Conservation (phyloP, 768 basidiomycete genomes). For the Postia placenta region DNA sequence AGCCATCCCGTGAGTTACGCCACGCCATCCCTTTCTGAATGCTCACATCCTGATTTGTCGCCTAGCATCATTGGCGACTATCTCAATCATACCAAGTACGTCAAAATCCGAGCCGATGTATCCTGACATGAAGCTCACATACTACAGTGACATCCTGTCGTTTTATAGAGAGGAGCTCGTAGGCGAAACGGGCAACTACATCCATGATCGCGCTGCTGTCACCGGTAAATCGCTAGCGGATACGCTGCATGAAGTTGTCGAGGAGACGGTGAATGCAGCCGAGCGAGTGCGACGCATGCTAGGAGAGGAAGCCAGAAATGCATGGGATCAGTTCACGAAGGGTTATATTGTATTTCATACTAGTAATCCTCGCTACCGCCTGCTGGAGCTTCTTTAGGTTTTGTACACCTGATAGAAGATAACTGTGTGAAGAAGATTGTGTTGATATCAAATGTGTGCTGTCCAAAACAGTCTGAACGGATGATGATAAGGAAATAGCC, state of each 20-base stretch:
- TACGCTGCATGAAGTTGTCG: conserved; percentile 5
- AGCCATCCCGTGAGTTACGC: conserved; percentile 26
- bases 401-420: too few species aligned
- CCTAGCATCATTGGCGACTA: not conserved
- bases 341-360: conserved; percentile 1
- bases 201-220: conserved; percentile 8
- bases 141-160: conserved; percentile 11
- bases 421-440: too few species aligned
- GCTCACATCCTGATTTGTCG: not conserved
- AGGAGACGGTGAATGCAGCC: conserved; percentile 9
- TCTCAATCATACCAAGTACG: conserved; percentile 4
- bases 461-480: too few species aligned
- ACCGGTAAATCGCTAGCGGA: not conserved
- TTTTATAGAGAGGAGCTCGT: conserved; percentile 15
- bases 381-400: not conserved
- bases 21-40: not conserved
- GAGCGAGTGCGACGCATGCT: not conserved
- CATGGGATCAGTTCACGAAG: not conserved
- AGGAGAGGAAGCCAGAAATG: conserved; percentile 1
- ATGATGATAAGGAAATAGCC: too few species aligned
- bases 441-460: too few species aligned
- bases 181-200: conserved; percentile 10
- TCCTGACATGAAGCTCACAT: not conserved
- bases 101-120: not conserved
- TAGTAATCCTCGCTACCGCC: not conserved